Evolutionary conservation across 2,329 filamentous ascomycete genomes (phyloP), one percentile per base, ranked within the genome.

Genomic region (Geosmithia putterillii): DNA sequence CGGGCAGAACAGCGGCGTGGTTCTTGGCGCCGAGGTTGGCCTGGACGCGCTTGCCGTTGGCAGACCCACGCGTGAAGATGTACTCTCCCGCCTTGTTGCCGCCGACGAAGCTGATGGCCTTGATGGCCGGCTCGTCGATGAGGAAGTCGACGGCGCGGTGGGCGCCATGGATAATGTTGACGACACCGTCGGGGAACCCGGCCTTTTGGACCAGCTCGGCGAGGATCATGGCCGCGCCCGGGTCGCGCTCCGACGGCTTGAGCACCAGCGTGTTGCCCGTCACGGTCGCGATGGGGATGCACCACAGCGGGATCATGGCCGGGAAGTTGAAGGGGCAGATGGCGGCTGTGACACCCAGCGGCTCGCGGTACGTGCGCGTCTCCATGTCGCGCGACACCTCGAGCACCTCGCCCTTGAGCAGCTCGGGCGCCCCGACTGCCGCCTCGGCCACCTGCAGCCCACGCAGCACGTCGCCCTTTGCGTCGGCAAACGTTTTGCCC

Each of bases 301-400:
- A 87, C 86, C 86, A 94, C n/a, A 94, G 73, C 3, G 86, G 86
- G 60, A 94, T 92, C 86, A 94, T 94, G 53, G 86, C 86, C 38
- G 86, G 86, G 66, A 92, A 92, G 70, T 92, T 92, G 59, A 92
- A 92, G 2, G 86, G 86, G 70, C 86, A 92, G 52, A 92, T 92
- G 46, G 86, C 83, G 45, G 85, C 84, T 38, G 84, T 80, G 28
- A 92, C 81, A 44, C 86, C 86, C 56, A 92, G 65, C 46, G 86
- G 84, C 71, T 92, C 86, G 48, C 79, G 76, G 62, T 92, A 92
- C 46, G 77, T 83, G 57, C 84, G 70, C 23, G 86, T 92, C 70
- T 92, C 86, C 86, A 92, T 92, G 56, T 92, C 86, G 71, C 86
- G 89, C 44, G 85, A 77, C 12, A 92, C 86, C 68, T 92, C 86